Conservation (phyloP, 1,284 basidiomycete genomes). For the Naganishia albida region DNA sequence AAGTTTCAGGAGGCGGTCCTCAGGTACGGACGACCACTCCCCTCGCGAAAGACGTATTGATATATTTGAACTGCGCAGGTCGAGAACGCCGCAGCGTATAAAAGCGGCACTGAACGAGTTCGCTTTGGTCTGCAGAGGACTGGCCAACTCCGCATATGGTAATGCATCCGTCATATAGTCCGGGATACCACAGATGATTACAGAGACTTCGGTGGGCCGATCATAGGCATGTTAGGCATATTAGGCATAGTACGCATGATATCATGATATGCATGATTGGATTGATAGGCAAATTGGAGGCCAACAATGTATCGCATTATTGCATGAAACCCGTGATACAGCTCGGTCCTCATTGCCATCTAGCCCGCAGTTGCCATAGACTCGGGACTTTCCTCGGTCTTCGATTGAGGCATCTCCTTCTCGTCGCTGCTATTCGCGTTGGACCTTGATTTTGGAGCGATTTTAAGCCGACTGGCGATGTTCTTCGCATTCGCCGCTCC, state of each 20-base stretch:
- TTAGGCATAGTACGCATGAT: not conserved
- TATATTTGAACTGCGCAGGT: constrained; percentile 35
- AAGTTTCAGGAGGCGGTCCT: constrained; percentile 72
- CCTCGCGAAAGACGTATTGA: not conserved
- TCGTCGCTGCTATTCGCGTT: constrained; percentile 16
- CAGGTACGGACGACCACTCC: constrained; percentile 60
- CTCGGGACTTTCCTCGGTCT: not conserved
- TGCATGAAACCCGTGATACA: not conserved
- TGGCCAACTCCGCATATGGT: constrained; percentile 53
- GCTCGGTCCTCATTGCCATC: not conserved
- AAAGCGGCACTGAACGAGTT: constrained; percentile 55
- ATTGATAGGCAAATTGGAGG: not conserved
- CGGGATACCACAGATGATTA: not conserved
- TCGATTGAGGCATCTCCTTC: not conserved
- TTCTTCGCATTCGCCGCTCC: constrained; percentile 48
- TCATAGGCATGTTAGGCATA: not conserved
- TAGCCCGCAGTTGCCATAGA: not conserved
- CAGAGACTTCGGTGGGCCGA: not conserved
- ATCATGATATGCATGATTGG: not conserved
- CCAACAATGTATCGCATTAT: not conserved
- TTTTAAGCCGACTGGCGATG: constrained; percentile 38
- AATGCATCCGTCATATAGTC: constrained; percentile 50
- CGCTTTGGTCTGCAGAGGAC: constrained; percentile 51
- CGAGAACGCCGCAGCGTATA: constrained; percentile 52
- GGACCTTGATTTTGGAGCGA: constrained; percentile 18